Percentiles rank a stretch among this genome's conserved stretches.
phyloP scores from a whole-genome alignment of 768 basidiomycete species.

The Boletus rubescentipes region DNA sequence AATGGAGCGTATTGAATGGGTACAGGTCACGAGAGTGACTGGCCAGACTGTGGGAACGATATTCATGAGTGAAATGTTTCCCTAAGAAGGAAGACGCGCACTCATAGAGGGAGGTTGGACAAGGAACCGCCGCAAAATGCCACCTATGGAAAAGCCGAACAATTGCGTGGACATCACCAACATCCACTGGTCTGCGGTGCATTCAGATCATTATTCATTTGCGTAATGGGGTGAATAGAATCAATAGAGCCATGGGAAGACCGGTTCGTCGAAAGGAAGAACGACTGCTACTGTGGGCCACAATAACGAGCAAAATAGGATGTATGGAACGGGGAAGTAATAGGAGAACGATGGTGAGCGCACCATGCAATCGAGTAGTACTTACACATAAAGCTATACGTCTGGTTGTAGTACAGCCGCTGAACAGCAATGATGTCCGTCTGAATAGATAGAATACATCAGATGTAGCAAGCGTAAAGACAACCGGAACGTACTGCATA shows the following conservation, averaged over 20 bases:
- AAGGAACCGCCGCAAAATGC: constrained; percentile 58
- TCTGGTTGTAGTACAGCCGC: constrained; percentile 62
- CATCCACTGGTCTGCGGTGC: constrained; percentile 51
- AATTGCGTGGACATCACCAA: constrained; percentile 71
- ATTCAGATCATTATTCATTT: background rate
- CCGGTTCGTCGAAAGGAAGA: too few species aligned
- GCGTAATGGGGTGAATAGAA: too few species aligned
- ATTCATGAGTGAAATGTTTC: background rate
- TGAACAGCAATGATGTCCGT: constrained; percentile 78
- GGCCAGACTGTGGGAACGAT: constrained; percentile 69
- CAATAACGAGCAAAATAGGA: too few species aligned
- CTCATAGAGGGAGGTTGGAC: constrained; percentile 67
- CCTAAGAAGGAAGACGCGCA: constrained; percentile 22
- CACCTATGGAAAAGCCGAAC: constrained; percentile 62
- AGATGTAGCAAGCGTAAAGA: background rate
- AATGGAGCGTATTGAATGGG: constrained; percentile 72
- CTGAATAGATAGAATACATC: constrained; percentile 10
- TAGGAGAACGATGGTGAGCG: constrained; percentile 3
- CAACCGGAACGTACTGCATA: constrained; percentile 39
- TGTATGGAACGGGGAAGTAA: too few species aligned
- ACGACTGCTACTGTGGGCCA: too few species aligned
- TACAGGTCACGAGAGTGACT: constrained; percentile 64
- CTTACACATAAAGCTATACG: constrained; percentile 49
- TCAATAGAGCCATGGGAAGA: too few species aligned
- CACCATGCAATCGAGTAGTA: background rate